phyloP scores from a whole-genome alignment of 2,329 filamentous ascomycete species.

The Aspergillus bombycis region DNA sequence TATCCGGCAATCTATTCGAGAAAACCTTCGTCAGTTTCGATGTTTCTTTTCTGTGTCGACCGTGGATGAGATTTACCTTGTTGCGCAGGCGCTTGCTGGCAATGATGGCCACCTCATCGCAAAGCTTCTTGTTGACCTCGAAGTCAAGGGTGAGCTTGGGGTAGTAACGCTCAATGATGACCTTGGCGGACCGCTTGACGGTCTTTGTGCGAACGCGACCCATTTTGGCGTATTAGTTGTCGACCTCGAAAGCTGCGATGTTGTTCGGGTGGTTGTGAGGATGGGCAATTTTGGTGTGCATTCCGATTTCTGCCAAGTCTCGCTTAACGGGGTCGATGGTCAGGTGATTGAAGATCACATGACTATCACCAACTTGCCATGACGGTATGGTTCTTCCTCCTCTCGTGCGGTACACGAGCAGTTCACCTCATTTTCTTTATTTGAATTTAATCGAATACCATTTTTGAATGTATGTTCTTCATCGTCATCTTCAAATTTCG shows the following conservation, averaged over 20 bases:
- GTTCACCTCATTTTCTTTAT: neutral
- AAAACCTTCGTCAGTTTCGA: constrained; percentile 2
- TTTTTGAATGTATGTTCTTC: neutral
- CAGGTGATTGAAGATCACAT: neutral
- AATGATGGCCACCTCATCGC: constrained; percentile 99
- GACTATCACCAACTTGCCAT: neutral
- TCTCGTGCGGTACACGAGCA: neutral
- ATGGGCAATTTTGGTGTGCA: constrained; percentile 8
- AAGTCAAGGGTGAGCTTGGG: constrained; percentile 98
- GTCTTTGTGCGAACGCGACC: constrained; percentile 60
- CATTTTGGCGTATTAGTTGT: constrained; percentile 48
- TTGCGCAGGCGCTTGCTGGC: constrained; percentile 98
- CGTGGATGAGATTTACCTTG: constrained; percentile 70
- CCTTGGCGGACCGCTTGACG: constrained; percentile 91
- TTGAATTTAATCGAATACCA: neutral
- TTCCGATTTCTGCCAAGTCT: constrained; percentile 1
- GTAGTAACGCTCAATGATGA: constrained; percentile 99
- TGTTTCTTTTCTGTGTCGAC: neutral
- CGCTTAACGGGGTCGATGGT: neutral
- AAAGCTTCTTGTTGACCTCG: constrained; percentile 99
- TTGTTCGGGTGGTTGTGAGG: constrained; percentile 19
- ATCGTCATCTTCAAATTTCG: neutral
- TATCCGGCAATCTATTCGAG: constrained; percentile 83
- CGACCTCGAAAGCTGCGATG: constrained; percentile 13
- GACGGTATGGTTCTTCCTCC: neutral